Percentiles rank a stretch among this genome's conserved stretches.
These are phyloP conservation scores for Cornus florida DNA, from an alignment of 148 eudicot species.

Conservation along the genomic window DNA sequence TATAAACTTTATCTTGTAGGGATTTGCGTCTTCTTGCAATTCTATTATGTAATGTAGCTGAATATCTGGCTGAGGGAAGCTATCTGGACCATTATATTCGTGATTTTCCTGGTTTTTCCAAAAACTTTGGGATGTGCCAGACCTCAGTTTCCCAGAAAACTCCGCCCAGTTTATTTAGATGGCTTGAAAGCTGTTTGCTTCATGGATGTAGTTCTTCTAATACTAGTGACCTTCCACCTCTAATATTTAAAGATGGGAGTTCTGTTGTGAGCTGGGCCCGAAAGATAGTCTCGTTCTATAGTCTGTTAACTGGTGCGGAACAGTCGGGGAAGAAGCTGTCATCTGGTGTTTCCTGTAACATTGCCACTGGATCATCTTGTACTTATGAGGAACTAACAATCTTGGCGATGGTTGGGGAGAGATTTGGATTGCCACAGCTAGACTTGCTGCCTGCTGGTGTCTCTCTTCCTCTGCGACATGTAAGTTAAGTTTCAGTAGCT, in stretches of 20 bases:
- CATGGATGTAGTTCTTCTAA: slow-evolving; percentile 57
- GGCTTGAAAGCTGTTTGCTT: slow-evolving; percentile 87
- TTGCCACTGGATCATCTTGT: slow-evolving; percentile 73
- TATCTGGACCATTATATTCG: slow-evolving; percentile 87
- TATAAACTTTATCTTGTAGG: slow-evolving; percentile 41
- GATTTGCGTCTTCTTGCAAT: slow-evolving; percentile 74
- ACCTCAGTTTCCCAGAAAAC: slow-evolving; percentile 35
- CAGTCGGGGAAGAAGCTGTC: slow-evolving; percentile 59
- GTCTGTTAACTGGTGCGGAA: slow-evolving; percentile 75
- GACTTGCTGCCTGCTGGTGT: slow-evolving; percentile 92
- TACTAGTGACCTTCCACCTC: slow-evolving; percentile 70
- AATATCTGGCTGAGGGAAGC: slow-evolving; percentile 56
- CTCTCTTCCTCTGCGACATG: slow-evolving; percentile 94
- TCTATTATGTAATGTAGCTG: slow-evolving; percentile 67
- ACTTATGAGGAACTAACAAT: slow-evolving; percentile 68
- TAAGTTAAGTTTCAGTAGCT: slow-evolving; percentile 35
- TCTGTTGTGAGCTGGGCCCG: slow-evolving; percentile 84
- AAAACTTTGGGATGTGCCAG: slow-evolving; percentile 29
- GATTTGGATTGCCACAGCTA: slow-evolving; percentile 89
- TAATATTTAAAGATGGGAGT: slow-evolving; percentile 57
- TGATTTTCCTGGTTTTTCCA: slow-evolving; percentile 81
- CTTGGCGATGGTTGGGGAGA: slow-evolving; percentile 96
- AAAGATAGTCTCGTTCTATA: slow-evolving; percentile 80
- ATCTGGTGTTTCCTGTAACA: slow-evolving; percentile 71
- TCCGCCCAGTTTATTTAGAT: slow-evolving; percentile 86